phyloP scores from a whole-genome alignment of 768 basidiomycete species.

The Psilocybe sp. region DNA sequence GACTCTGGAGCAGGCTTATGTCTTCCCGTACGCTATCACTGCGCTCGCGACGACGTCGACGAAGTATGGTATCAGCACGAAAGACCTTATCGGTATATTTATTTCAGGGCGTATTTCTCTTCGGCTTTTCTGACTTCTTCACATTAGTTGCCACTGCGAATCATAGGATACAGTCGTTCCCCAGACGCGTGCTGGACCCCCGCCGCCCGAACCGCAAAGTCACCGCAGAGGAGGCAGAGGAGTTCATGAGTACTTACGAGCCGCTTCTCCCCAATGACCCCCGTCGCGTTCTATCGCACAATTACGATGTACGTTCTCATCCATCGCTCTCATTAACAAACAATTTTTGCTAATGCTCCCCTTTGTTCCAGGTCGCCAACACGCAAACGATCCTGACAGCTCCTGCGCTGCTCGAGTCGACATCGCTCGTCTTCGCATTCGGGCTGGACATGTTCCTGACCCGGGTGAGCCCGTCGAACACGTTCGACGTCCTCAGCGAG shows the following conservation, averaged over 20 bases:
- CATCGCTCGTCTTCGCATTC: conserved; percentile 81
- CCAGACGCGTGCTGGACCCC: conserved; percentile 75
- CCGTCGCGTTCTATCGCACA: conserved; percentile 46
- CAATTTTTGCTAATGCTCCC: neutral
- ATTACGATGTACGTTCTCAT: conserved; percentile 35
- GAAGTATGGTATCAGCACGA: conserved; percentile 83
- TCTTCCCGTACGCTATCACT: conserved; percentile 66
- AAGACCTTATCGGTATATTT: conserved; percentile 78
- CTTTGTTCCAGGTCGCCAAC: conserved; percentile 56
- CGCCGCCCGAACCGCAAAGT: conserved; percentile 76
- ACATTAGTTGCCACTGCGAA: conserved; percentile 71
- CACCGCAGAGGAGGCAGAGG: conserved; percentile 77
- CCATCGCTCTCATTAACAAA: neutral
- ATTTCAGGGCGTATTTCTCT: neutral
- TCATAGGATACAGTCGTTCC: conserved; percentile 72
- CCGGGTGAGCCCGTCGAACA: conserved; percentile 79
- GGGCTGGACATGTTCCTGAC: conserved; percentile 91
- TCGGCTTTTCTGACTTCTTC: neutral
- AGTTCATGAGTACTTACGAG: conserved; percentile 84
- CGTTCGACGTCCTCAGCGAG: conserved; percentile 90
- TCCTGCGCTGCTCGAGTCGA: conserved; percentile 88
- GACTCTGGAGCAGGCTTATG: conserved; percentile 66
- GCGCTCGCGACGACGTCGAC: conserved; percentile 77
- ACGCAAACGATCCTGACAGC: conserved; percentile 70
- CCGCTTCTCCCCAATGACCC: conserved; percentile 72